Evolutionary conservation across 257 asterid genomes (phyloP), one percentile per base, ranked within the genome.

Genomic region (Paulownia fortunei): DNA sequence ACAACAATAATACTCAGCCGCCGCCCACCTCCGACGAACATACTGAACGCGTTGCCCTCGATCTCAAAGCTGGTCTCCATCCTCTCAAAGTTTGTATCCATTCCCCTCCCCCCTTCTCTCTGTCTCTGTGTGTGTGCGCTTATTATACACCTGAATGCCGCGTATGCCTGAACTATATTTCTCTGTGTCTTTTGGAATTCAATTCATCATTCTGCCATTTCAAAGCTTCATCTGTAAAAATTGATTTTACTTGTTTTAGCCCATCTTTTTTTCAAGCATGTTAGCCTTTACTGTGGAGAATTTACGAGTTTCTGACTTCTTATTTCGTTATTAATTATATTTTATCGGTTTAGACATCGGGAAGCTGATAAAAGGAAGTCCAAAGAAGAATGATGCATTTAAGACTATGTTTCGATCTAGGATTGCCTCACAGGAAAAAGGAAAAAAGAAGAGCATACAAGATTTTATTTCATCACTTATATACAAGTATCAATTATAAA

Each of bases 61-160:
- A 93, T 72, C 96, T 91, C 79, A 94, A 91, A 84, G 92, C 97
- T 65, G 96, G 97, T 30, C 88, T 94, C 68, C 97, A 95, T 67
- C 98, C 99, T 65, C 99, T 95, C 81, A 92, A 83, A 89, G 99
- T 94, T 72, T 42, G 78, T n/a, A n/a, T n/a, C n/a, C n/a, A n/a
- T n/a, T n/a, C 59, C 11, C 39, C 46, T 69, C 67, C 47, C 44
- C 24, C 46, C 30, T 61, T 56, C 56, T 34, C 18, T 52, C 34
- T n/a, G 42, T 59, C 19, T 0, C 0, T 19, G 8, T 32, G 30
- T 13, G 13, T 15, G 1, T 56, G 6, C 9, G 16, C n/a, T n/a
- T n/a, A n/a, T n/a, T n/a, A n/a, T n/a, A n/a, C n/a, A n/a, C 55
- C 11, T 19, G 21, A 67, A 42, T 26, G 4, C n/a, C n/a, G n/a